Evolutionary conservation across 148 eudicot species (phyloP), one percentile per base, ranked within the genome.

Genomic region (Agrostemma githago): DNA sequence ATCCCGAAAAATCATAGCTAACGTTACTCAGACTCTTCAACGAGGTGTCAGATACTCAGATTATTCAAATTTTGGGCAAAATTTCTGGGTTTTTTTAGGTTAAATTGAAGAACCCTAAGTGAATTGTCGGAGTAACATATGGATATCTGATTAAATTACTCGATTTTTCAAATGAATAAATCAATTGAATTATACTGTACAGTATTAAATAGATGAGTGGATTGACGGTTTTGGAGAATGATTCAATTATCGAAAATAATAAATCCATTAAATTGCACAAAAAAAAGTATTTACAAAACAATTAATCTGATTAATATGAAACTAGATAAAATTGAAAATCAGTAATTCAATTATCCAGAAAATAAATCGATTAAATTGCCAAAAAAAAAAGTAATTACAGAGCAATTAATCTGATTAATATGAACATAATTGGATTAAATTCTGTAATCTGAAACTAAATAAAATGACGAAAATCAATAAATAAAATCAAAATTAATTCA

Each of bases 261-360:
- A 14, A 51, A 16, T 46, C 70, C n/a, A 74, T 63, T 9, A 8
- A 62, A 16, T 63, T 73, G 60, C 60, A 63, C n/a, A n/a, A n/a
- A 62, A 20, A 46, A 6, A 14, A 16, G 37, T 17, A 26, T 3
- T 40, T 17, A 59, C 20, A 51, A 53, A 64, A 5, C n/a, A 66
- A 19, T 39, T 4, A 15, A 21, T 44, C 34, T 34, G 62, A 53
- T 65, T 0, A 39, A 40, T n/a, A n/a, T n/a, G 1, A 62, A 26
- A 26, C 34, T 26, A 26, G 1, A 26, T 26, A 26, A 26, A 26
- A 26, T 21, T 16, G 16, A 58, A 15, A 57, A 16, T 57, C 16
- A 10, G 17, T 4, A 16, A 8, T 11, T 57, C 61, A 57, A 57
- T 11, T 57, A 57, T 10, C 16, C 11, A 56, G 4, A 58, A 58